phyloP scores from a whole-genome alignment of 345 rosid species.

The Iberis pinnata region DNA sequence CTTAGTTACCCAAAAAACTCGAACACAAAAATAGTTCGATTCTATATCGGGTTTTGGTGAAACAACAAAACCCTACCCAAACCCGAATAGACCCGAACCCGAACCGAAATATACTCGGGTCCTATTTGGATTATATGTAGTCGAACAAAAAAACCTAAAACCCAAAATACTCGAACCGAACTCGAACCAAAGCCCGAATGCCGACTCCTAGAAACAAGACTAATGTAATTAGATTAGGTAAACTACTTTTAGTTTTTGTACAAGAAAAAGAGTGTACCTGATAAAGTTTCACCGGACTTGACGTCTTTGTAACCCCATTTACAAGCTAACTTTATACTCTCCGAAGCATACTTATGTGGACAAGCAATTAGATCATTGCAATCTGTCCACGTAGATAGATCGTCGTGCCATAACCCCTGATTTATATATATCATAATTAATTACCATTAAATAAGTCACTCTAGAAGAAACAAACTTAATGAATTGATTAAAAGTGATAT shows the following conservation, averaged over 20 bases:
- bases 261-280: constrained; percentile 38
- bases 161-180: too few species aligned
- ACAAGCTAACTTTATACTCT: constrained; percentile 81
- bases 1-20: too few species aligned
- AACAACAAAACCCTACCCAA: too few species aligned
- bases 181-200: too few species aligned
- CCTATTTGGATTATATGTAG: too few species aligned
- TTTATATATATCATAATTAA: not conserved
- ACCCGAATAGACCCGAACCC: too few species aligned
- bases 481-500: not conserved
- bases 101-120: too few species aligned
- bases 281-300: constrained; percentile 53
- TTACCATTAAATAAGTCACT: not conserved
- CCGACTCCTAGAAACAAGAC: not conserved
- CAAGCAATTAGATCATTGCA: constrained; percentile 64
- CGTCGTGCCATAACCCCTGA: constrained; percentile 83
- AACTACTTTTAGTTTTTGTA: not conserved
- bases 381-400: constrained; percentile 61
- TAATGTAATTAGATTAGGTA: not conserved
- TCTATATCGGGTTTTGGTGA: too few species aligned
- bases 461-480: not conserved
- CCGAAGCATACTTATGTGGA: constrained; percentile 73
- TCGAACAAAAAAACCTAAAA: too few species aligned
- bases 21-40: too few species aligned
- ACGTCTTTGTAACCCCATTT: constrained; percentile 85